Evolutionary conservation across 139 green algal genomes (phyloP).

Genomic region (Tetratostichococcus sp.): DNA sequence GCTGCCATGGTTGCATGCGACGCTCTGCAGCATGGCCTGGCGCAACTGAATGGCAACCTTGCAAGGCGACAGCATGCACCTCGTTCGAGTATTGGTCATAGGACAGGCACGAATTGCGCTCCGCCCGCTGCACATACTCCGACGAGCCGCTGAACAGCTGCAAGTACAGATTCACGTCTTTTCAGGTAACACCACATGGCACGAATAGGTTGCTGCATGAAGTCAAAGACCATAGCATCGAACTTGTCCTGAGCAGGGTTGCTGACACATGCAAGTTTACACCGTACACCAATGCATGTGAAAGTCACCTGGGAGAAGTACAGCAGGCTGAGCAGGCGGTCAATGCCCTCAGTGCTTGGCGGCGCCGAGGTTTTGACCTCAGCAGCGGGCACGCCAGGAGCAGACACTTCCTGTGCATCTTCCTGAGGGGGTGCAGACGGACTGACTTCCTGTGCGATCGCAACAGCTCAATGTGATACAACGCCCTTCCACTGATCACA

Average conservation of each 20-base stretch:
- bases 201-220: no score
- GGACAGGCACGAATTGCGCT: conserved; percentile 9
- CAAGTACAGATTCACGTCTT: neutral
- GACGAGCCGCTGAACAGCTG: neutral
- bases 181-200: no score
- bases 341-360: conserved; percentile 9
- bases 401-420: no score
- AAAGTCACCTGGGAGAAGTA: conserved; percentile 15
- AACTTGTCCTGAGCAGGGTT: no score
- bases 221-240: no score
- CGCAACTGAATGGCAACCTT: no score
- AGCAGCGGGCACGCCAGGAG: neutral
- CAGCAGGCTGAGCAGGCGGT: conserved; percentile 14
- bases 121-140: neutral
- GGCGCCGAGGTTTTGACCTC: neutral
- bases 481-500: no score
- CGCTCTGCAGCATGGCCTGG: no score
- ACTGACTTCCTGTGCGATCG: neutral
- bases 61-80: neutral
- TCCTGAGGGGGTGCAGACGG: neutral
- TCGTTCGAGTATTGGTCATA: conserved; percentile 18
- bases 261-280: no score
- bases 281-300: neutral
- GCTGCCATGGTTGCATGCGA: no score
- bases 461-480: no score